These are phyloP conservation scores for Alternaria atra DNA, from an alignment of 2,329 filamentous ascomycete genomes.

Conservation along the genomic window DNA sequence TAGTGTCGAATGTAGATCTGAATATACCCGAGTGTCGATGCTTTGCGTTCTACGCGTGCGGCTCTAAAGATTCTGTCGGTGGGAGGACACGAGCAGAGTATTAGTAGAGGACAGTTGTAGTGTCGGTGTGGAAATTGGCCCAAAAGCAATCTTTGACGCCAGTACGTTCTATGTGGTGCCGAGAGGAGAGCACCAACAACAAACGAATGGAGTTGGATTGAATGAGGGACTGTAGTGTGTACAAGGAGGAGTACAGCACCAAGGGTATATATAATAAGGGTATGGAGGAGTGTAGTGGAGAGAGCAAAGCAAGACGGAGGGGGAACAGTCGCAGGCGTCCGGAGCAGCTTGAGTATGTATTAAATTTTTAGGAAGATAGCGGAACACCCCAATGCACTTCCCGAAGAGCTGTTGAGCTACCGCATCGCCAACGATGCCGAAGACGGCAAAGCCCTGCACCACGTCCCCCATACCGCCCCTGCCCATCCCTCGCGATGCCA, in stretches of 20 bases:
- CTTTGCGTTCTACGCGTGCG: constrained; percentile 5
- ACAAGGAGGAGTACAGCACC: constrained; percentile 19
- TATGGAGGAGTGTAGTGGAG: constrained; percentile 8
- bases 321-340: constrained; percentile 8
- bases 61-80: constrained; percentile 24
- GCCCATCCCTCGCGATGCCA: constrained; percentile 22
- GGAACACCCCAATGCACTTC: constrained; percentile 43
- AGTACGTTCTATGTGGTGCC: constrained; percentile 18
- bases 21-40: constrained; percentile 11
- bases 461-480: constrained; percentile 30
- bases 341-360: constrained; percentile 23
- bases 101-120: constrained; percentile 28
- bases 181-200: constrained; percentile 31
- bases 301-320: constrained; percentile 16
- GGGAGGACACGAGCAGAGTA: constrained; percentile 30
- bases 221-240: constrained; percentile 13
- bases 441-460: constrained; percentile 31
- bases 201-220: constrained; percentile 18
- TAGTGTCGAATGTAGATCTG: constrained; percentile 30
- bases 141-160: constrained; percentile 15
- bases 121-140: constrained; percentile 15
- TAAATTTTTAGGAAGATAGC: constrained; percentile 34
- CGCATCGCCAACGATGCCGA: constrained; percentile 43
- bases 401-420: constrained; percentile 49
- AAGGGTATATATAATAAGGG: constrained; percentile 1